phyloP scores from a whole-genome alignment of 1,284 basidiomycete genomes.

The Leccinum pachyderme region DNA sequence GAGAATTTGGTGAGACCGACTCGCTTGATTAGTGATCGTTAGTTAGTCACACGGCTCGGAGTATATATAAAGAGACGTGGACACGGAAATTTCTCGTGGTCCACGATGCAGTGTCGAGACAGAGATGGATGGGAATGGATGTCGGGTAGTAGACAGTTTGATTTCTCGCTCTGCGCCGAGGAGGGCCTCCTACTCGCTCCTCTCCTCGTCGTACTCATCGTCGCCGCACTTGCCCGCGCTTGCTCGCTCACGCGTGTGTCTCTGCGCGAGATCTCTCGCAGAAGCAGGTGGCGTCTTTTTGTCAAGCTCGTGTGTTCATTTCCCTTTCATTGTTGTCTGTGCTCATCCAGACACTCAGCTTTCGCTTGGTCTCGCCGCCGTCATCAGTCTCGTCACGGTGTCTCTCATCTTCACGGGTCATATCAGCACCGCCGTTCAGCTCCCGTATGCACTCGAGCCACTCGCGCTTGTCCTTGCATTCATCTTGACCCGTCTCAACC shows the following conservation, averaged over 20 bases:
- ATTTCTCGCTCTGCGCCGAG: constrained; percentile 84
- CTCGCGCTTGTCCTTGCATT: constrained; percentile 47
- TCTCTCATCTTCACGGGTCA: constrained; percentile 37
- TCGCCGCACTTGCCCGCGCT: constrained; percentile 24
- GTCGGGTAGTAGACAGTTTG: constrained; percentile 66
- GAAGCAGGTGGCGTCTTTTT: constrained; percentile 50
- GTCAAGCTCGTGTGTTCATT: constrained; percentile 54
- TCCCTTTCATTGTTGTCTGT: not conserved
- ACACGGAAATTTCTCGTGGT: constrained; percentile 1
- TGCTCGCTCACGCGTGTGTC: constrained; percentile 27
- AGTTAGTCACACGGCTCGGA: not conserved
- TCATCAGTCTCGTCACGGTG: constrained; percentile 42
- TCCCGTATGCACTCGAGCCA: constrained; percentile 59
- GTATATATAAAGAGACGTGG: not conserved
- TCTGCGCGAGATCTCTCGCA: constrained; percentile 32
- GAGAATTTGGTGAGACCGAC: not conserved
- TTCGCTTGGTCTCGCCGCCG: constrained; percentile 43
- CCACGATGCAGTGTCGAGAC: constrained; percentile 43
- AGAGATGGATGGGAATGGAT: constrained; percentile 64
- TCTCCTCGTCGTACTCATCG: constrained; percentile 48
- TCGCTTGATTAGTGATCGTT: not conserved
- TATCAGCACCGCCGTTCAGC: constrained; percentile 40
- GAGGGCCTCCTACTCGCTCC: constrained; percentile 63
- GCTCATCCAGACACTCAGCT: constrained; percentile 35
- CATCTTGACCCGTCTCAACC: constrained; percentile 64